A percentile compares a stretch with the other conserved stretches of the same genome.
These are phyloP conservation scores for Fraxinus greggii DNA, from an alignment of 305 asterid genomes.

Conservation along the genomic window DNA sequence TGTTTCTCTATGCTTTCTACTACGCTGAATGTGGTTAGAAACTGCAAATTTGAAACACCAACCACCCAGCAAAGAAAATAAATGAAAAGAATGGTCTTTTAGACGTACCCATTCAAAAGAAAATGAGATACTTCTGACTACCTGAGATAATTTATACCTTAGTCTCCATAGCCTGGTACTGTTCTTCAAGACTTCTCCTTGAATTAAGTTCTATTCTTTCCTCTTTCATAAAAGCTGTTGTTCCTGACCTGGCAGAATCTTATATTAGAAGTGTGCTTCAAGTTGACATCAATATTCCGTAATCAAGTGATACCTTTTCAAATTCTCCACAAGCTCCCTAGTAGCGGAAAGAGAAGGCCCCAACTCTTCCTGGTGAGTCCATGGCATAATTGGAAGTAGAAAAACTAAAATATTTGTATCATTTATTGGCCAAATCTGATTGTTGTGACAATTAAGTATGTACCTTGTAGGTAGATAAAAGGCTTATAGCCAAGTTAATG, in stretches of 20 bases:
- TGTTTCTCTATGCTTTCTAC: constrained; percentile 64
- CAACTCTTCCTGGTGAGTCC: constrained; percentile 64
- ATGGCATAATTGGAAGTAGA: constrained; percentile 19
- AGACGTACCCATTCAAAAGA: neutral
- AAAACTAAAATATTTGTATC: neutral
- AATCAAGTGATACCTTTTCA: constrained; percentile 48
- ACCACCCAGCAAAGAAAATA: constrained; percentile 8
- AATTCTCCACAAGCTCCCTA: constrained; percentile 49
- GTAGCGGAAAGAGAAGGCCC: constrained; percentile 41
- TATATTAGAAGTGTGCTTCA: constrained; percentile 21
- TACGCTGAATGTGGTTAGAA: constrained; percentile 46
- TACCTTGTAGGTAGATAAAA: constrained; percentile 69
- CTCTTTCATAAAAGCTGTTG: constrained; percentile 33
- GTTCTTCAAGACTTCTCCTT: constrained; percentile 48
- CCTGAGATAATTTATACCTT: constrained; percentile 43
- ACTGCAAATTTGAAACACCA: constrained; percentile 38
- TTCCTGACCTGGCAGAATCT: constrained; percentile 61
- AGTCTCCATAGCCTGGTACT: constrained; percentile 44
- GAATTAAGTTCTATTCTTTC: constrained; percentile 32
- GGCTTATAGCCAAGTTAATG: constrained; percentile 49
- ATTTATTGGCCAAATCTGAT: neutral
- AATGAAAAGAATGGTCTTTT: neutral
- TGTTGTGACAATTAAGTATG: constrained; percentile 4
- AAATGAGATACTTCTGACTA: constrained; percentile 9
- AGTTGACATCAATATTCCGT: neutral